Evolutionary conservation across 306 rosid genomes (phyloP), one percentile per base, ranked within the genome.

Genomic region (Malus sieversii): DNA sequence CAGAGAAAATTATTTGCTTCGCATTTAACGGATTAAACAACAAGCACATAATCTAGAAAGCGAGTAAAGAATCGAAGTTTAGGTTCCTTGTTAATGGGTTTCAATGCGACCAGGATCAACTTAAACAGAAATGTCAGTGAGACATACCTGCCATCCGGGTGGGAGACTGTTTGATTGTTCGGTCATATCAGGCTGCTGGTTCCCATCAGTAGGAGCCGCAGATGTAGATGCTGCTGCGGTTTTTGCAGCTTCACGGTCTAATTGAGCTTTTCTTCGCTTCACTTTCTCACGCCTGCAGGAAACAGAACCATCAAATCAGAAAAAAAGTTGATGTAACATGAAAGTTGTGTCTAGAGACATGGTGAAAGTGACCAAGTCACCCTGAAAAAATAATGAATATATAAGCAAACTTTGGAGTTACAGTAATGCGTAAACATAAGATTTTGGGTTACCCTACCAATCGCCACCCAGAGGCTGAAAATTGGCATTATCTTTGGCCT

Each of bases 381-480:
- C 67, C n/a, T 8, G 14, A 33, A 19, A 4, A 0, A 3, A 52
- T 29, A 29, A 30, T 52, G 44, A 29, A 29, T 46, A 32, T 29
- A 32, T 32, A 11, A 4, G 46, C 4, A 42, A 5, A 42, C 10
- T 48, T 40, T 5, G 57, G 23, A 25, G 4, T 46, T 60, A 55
- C 32, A 30, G 67, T 8, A 6, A 60, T 63, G 63, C 60, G 58
- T 33, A 22, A 73, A 60, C 25, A 3, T 40, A 73, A 45, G 23
- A 70, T 29, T 20, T 75, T 19, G 32, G 66, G 25, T 66, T 48
- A 38, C 33, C 94, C 63, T 90, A 92, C 99, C 99, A 95, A 85
- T 92, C 93, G 65, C 97, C 92, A 35, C 98, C 98, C 51, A 95
- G 84, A 68, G 98, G 99, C 80, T 95, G 99, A 82, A 95, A 95